These are phyloP conservation scores for Lactarius sanguifluus DNA, from an alignment of 768 basidiomycete genomes.

Conservation along the genomic window DNA sequence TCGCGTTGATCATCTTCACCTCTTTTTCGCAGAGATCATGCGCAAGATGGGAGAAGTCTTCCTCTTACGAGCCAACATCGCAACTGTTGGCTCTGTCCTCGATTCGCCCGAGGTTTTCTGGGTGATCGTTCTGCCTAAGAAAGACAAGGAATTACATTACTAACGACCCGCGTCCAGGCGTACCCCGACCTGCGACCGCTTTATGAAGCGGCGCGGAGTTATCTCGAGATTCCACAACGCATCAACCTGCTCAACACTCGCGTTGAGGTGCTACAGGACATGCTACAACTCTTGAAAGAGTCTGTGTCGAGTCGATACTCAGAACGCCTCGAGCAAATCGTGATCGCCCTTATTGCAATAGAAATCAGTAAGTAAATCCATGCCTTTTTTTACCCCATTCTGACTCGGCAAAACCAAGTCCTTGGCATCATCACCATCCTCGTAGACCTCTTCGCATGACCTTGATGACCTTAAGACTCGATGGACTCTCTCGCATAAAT, in stretches of 20 bases:
- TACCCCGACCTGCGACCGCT: slow-evolving; percentile 94
- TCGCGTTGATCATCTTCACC: neutral
- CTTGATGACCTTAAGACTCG: neutral
- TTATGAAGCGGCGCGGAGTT: slow-evolving; percentile 90
- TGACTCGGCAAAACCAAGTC: slow-evolving; percentile 45
- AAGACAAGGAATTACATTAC: slow-evolving; percentile 28
- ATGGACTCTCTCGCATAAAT: slow-evolving; percentile 6
- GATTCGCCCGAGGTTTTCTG: slow-evolving; percentile 97
- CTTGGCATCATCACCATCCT: slow-evolving; percentile 90
- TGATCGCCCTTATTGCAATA: slow-evolving; percentile 86
- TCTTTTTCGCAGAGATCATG: slow-evolving; percentile 74
- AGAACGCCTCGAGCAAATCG: slow-evolving; percentile 89
- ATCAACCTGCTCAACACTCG: slow-evolving; percentile 91
- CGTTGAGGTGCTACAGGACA: slow-evolving; percentile 95
- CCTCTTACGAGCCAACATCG: slow-evolving; percentile 90
- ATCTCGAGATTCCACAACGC: slow-evolving; percentile 92
- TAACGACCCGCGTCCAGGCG: slow-evolving; percentile 50
- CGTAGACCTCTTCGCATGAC: slow-evolving; percentile 60
- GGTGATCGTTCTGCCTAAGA: slow-evolving; percentile 47
- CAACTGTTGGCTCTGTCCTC: slow-evolving; percentile 93
- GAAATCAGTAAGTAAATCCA: slow-evolving; percentile 63
- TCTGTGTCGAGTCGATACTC: slow-evolving; percentile 89
- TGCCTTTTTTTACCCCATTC: neutral
- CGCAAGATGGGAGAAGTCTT: slow-evolving; percentile 95
- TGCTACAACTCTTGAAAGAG: slow-evolving; percentile 93